Percentiles rank a stretch among this genome's conserved stretches.
Conservation (phyloP, 176 grass and related monocot genomes). For the Poa annua region DNA sequence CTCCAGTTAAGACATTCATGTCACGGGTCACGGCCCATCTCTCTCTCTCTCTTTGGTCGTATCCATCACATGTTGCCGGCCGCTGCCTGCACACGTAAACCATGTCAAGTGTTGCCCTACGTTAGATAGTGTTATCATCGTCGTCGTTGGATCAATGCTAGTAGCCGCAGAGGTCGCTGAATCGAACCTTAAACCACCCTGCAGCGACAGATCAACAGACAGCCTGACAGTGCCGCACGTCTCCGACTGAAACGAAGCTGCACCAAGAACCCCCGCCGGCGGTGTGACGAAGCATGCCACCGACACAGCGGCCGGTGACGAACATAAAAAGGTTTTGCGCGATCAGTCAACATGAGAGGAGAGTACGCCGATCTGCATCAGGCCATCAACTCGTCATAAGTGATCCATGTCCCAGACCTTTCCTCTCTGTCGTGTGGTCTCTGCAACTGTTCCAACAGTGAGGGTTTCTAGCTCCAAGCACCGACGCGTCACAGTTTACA, state of each 20-base stretch:
- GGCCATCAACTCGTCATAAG: constrained; percentile 1
- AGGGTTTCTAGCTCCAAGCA: too few relatives aligned
- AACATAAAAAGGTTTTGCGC: too few relatives aligned
- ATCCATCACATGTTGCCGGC: too few relatives aligned
- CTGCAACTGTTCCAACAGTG: too few relatives aligned
- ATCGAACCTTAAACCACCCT: constrained; percentile 6
- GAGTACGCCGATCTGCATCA: neutral
- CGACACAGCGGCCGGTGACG: too few relatives aligned
- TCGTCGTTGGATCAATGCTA: neutral
- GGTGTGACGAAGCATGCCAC: neutral
- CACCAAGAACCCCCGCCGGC: neutral
- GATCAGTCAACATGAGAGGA: too few relatives aligned
- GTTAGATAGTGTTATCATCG: neutral
- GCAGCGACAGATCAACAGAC: constrained; percentile 38
- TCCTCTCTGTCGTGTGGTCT: neutral
- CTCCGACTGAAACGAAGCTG: neutral
- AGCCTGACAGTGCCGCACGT: neutral
- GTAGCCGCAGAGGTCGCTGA: too few relatives aligned
- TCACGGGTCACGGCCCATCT: constrained; percentile 7
- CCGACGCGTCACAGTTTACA: too few relatives aligned
- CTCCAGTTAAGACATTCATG: constrained; percentile 17
- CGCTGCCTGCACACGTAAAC: too few relatives aligned
- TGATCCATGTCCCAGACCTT: neutral
- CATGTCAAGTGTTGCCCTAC: neutral
- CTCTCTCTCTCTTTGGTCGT: neutral